phyloP scores from a whole-genome alignment of 139 green algal species.

The Coelastrella sp. region DNA sequence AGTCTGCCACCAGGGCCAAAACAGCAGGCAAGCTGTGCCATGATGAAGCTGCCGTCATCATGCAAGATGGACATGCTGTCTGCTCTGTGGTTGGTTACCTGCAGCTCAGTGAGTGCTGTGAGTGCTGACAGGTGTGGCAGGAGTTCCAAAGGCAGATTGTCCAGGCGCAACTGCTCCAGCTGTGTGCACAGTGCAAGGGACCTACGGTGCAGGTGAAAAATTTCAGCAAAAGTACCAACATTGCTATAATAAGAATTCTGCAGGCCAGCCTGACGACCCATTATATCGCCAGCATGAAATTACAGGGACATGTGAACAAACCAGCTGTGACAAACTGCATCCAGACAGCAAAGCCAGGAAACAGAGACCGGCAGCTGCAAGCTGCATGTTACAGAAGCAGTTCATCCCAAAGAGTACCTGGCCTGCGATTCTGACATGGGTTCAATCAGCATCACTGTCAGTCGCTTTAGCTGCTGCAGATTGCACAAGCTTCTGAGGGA shows the following conservation, averaged over 20 bases:
- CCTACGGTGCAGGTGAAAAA: background rate
- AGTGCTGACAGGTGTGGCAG: slow-evolving; percentile 23
- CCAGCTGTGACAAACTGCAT: too few relatives aligned
- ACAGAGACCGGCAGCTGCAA: too few relatives aligned
- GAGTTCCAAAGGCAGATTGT: slow-evolving; percentile 29
- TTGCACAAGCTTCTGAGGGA: slow-evolving; percentile 17
- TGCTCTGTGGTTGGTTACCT: background rate
- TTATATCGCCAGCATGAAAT: background rate
- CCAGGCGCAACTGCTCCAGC: slow-evolving; percentile 20
- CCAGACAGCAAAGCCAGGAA: too few relatives aligned
- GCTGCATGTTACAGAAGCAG: too few relatives aligned
- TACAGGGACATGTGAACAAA: too few relatives aligned
- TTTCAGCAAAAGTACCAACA: background rate
- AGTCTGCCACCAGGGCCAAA: too few relatives aligned
- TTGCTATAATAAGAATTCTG: too few relatives aligned
- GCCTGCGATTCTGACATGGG: slow-evolving; percentile 14
- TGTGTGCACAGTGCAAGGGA: slow-evolving; percentile 6
- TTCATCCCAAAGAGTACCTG: background rate
- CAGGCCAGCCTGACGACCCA: too few relatives aligned
- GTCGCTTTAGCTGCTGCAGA: slow-evolving; percentile 8
- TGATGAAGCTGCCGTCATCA: too few relatives aligned
- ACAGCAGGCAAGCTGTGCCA: too few relatives aligned
- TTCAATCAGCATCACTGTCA: background rate
- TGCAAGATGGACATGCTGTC: too few relatives aligned
- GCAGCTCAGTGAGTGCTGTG: background rate